Percentiles rank a stretch among this genome's conserved stretches.
Conservation (phyloP, 2,329 filamentous ascomycete species). For the Trichoderma simmonsii region DNA sequence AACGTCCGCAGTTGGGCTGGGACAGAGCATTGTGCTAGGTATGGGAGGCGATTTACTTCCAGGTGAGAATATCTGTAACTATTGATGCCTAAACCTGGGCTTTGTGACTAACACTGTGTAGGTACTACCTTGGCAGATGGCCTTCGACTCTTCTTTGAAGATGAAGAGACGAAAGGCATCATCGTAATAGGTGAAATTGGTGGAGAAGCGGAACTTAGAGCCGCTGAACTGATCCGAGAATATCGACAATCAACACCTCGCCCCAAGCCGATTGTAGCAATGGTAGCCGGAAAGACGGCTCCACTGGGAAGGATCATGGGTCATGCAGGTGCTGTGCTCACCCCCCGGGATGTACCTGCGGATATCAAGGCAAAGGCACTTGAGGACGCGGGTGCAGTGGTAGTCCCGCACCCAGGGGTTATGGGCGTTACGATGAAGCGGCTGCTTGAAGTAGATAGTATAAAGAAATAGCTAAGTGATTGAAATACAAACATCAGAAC, state of each 20-base stretch:
- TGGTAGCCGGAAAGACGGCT: conserved; percentile 64
- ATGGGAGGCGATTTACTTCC: conserved; percentile 75
- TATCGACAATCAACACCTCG: conserved; percentile 55
- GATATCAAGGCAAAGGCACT: conserved; percentile 34
- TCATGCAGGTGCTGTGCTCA: conserved; percentile 63
- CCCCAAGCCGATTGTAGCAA: conserved; percentile 62
- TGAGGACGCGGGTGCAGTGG: conserved; percentile 34
- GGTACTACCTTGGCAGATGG: conserved; percentile 70
- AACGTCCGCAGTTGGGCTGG: conserved; percentile 68
- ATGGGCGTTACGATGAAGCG: conserved; percentile 37
- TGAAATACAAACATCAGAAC: neutral
- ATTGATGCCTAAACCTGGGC: too few relatives aligned
- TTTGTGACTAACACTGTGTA: conserved; percentile 12
- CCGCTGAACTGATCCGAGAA: conserved; percentile 67
- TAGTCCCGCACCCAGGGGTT: conserved; percentile 39
- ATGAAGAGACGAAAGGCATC: conserved; percentile 67
- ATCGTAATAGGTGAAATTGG: conserved; percentile 72
- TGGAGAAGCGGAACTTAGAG: conserved; percentile 65
- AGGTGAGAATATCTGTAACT: conserved; percentile 36
- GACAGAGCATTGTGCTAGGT: conserved; percentile 73
- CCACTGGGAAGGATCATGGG: conserved; percentile 64
- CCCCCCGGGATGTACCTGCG: conserved; percentile 31
- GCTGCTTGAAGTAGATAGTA: conserved; percentile 25
- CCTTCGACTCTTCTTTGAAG: conserved; percentile 62
- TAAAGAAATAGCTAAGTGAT: neutral